A percentile compares a stretch with the other conserved stretches of the same genome.
Conservation (phyloP, 2,329 filamentous ascomycete genomes). For the Didymellaceae sp. region DNA sequence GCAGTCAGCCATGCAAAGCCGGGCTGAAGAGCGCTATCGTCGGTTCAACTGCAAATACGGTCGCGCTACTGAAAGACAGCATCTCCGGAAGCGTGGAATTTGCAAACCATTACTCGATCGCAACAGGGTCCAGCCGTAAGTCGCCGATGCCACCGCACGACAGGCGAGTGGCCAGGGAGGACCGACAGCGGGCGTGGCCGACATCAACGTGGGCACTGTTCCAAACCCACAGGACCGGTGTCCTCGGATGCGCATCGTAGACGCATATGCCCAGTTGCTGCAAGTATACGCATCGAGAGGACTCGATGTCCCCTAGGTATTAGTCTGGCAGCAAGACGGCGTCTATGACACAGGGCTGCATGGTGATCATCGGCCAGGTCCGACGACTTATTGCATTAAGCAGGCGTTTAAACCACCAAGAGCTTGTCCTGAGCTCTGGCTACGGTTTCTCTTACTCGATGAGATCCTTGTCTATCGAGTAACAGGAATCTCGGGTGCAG, state of each 20-base stretch:
- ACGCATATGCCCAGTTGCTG: neutral
- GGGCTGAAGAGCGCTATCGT: constrained; percentile 13
- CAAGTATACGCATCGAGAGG: no score
- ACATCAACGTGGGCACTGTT: neutral
- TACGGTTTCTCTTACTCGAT: constrained; percentile 45
- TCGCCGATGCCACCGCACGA: constrained; percentile 15
- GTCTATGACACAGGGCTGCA: constrained; percentile 13
- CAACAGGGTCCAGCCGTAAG: constrained; percentile 27
- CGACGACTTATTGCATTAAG: constrained; percentile 23
- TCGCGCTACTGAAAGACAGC: constrained; percentile 20
- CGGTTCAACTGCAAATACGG: constrained; percentile 6
- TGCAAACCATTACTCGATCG: constrained; percentile 47
- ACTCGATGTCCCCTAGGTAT: no score
- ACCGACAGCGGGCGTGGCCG: constrained; percentile 8
- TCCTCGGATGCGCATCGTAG: neutral
- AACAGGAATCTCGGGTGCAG: constrained; percentile 26
- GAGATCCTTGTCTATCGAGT: constrained; percentile 39
- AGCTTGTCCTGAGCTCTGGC: constrained; percentile 12
- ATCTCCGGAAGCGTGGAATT: constrained; percentile 22
- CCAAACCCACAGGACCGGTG: neutral
- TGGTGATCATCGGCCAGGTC: constrained; percentile 31
- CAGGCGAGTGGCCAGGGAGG: neutral
- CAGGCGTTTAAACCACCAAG: constrained; percentile 21
- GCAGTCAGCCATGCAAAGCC: constrained; percentile 9
- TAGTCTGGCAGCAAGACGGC: constrained; percentile 4